These are phyloP conservation scores for Podospora didyma DNA, from an alignment of 495 filamentous ascomycete species.

Conservation along the genomic window DNA sequence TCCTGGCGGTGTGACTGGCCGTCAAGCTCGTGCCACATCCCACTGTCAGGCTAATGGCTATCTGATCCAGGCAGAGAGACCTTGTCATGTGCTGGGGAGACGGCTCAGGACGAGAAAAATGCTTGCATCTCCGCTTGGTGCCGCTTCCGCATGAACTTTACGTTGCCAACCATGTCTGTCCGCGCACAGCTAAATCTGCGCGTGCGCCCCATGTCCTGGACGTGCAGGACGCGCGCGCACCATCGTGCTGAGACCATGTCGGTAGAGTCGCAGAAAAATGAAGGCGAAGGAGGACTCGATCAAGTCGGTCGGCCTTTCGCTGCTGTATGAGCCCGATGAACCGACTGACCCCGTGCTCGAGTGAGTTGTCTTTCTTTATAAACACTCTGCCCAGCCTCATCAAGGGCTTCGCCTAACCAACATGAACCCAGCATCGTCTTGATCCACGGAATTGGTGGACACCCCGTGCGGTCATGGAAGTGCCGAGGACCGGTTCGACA, in stretches of 20 bases:
- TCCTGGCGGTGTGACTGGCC: neutral
- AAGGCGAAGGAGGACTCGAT: slow-evolving; percentile 23
- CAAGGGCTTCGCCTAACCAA: neutral
- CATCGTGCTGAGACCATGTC: slow-evolving; percentile 11
- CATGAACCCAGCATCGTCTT: slow-evolving; percentile 27
- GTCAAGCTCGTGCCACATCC: neutral
- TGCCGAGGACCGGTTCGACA: slow-evolving; percentile 6
- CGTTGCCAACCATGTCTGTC: neutral
- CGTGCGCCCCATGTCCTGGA: slow-evolving; percentile 1
- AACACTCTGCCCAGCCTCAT: neutral
- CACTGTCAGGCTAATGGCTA: slow-evolving; percentile 3
- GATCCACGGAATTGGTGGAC: slow-evolving; percentile 34
- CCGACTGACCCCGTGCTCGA: slow-evolving; percentile 26
- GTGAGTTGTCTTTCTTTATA: slow-evolving; percentile 20
- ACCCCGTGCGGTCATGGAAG: slow-evolving; percentile 35
- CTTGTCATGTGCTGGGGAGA: slow-evolving; percentile 4
- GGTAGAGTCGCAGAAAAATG: slow-evolving; percentile 18
- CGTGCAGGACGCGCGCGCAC: neutral
- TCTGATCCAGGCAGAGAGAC: neutral
- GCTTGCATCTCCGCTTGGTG: slow-evolving; percentile 2
- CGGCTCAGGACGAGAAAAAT: neutral
- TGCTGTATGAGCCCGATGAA: slow-evolving; percentile 35
- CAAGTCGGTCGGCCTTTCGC: slow-evolving; percentile 31
- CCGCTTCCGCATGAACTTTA: slow-evolving; percentile 12
- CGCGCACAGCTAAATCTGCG: slow-evolving; percentile 9